Conservation (phyloP, 139 green algal genomes). For the Closterium sp. region DNA sequence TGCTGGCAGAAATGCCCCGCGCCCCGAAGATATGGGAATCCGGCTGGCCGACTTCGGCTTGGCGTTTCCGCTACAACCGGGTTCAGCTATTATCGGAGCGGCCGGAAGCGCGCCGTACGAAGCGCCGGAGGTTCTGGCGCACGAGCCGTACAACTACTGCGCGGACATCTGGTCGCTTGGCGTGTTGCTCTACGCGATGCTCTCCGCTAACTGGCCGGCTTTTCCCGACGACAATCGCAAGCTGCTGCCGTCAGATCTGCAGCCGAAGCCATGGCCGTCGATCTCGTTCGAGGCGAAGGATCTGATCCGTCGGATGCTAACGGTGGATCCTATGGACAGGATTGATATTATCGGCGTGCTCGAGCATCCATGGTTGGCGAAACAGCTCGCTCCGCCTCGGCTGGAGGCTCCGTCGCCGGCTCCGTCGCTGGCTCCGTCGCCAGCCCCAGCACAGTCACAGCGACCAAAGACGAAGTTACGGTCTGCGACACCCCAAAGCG, state of each 20-base stretch:
- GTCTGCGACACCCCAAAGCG: not conserved
- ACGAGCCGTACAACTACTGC: conserved; percentile 9
- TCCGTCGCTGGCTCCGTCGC: not conserved
- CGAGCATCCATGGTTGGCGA: conserved; percentile 10
- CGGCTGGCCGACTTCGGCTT: conserved; percentile 15
- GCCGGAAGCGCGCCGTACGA: conserved; percentile 15
- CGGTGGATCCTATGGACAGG: conserved; percentile 4
- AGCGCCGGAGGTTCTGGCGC: conserved; percentile 14
- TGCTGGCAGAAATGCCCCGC: not conserved
- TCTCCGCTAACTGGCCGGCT: conserved; percentile 1
- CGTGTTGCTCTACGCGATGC: conserved; percentile 23
- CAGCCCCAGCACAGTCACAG: not conserved
- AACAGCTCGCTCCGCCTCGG: not conserved
- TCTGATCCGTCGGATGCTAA: conserved; percentile 10
- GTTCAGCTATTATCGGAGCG: not conserved
- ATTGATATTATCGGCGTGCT: not conserved
- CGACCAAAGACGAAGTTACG: not conserved
- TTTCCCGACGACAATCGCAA: not conserved
- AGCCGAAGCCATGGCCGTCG: conserved; percentile 7
- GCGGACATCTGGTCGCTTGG: conserved; percentile 16
- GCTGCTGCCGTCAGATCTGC: not conserved
- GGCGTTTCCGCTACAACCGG: not conserved
- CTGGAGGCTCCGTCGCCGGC: not conserved
- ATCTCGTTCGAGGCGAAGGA: conserved; percentile 7
- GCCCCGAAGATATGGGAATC: not conserved